phyloP scores from a whole-genome alignment of 2,329 filamentous ascomycete species.

The Nemania serpens region DNA sequence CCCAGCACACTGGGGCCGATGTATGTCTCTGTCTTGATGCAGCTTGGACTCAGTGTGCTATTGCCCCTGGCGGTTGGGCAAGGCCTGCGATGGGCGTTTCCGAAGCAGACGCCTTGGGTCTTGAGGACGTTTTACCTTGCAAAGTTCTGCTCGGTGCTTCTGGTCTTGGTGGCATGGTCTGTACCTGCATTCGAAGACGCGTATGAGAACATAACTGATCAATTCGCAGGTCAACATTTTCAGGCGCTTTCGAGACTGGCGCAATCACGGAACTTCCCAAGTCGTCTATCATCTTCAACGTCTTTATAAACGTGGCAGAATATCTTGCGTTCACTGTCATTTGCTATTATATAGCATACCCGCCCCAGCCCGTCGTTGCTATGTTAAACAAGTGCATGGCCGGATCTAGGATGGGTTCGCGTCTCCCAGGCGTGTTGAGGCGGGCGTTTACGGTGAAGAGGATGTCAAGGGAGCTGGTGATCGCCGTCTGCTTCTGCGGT shows the following conservation, averaged over 20 bases:
- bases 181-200: conserved; percentile 20
- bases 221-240: conserved; percentile 66
- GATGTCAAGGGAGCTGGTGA: conserved; percentile 64
- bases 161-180: conserved; percentile 56
- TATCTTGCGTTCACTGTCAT: conserved; percentile 67
- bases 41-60: conserved; percentile 69
- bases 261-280: conserved; percentile 63
- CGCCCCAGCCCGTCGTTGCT: conserved; percentile 43
- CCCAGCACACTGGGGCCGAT: conserved; percentile 61
- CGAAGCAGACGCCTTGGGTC: conserved; percentile 56
- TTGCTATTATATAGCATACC: conserved; percentile 58
- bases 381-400: conserved; percentile 43
- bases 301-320: conserved; percentile 69
- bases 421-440: conserved; percentile 39
- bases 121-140: conserved; percentile 59
- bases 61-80: conserved; percentile 68
- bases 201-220: conserved; percentile 40
- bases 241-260: conserved; percentile 66
- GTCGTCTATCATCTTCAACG: conserved; percentile 67
- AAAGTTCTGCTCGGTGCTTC: conserved; percentile 53
- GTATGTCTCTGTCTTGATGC: conserved; percentile 69
- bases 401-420: conserved; percentile 37
- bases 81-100: conserved; percentile 55
- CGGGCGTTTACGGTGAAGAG: conserved; percentile 53
- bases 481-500: conserved; percentile 74